phyloP scores from a whole-genome alignment of 2,329 filamentous ascomycete genomes.

The Pseudocercospora vitis region DNA sequence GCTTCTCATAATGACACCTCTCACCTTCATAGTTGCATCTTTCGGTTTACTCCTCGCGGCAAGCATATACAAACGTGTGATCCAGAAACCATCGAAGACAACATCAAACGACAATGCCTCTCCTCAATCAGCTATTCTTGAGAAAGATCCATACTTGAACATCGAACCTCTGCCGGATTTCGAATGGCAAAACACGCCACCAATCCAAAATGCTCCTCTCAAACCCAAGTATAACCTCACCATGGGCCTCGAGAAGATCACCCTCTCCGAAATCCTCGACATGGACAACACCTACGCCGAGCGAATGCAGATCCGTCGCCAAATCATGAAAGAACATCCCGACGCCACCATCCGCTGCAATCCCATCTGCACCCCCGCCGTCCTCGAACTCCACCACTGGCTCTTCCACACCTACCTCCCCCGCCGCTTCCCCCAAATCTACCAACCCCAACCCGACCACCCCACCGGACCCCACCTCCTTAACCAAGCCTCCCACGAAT shows the following conservation, averaged over 20 bases:
- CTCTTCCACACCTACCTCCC: constrained; percentile 58
- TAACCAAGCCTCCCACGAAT: constrained; percentile 50
- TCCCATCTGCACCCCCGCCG: constrained; percentile 46
- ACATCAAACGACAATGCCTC: background rate
- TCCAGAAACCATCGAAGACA: background rate
- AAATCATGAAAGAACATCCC: constrained; percentile 48
- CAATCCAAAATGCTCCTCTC: constrained; percentile 57
- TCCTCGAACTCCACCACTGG: constrained; percentile 59
- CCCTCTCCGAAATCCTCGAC: constrained; percentile 55
- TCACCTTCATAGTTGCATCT: background rate
- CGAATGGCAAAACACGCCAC: constrained; percentile 53
- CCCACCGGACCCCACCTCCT: constrained; percentile 32
- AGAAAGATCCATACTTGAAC: constrained; percentile 39
- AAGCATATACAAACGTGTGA: background rate
- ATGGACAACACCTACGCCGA: constrained; percentile 61
- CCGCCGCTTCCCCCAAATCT: constrained; percentile 55
- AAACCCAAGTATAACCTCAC: constrained; percentile 63
- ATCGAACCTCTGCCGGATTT: constrained; percentile 53
- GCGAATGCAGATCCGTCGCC: constrained; percentile 52
- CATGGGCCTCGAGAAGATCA: constrained; percentile 59
- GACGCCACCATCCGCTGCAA: constrained; percentile 44
- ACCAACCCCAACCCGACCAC: constrained; percentile 30
- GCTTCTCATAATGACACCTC: background rate
- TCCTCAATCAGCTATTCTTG: background rate
- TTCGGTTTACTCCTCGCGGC: background rate